Conservation (phyloP, 495 filamentous ascomycete genomes). For the Talaromyces adpressus region DNA sequence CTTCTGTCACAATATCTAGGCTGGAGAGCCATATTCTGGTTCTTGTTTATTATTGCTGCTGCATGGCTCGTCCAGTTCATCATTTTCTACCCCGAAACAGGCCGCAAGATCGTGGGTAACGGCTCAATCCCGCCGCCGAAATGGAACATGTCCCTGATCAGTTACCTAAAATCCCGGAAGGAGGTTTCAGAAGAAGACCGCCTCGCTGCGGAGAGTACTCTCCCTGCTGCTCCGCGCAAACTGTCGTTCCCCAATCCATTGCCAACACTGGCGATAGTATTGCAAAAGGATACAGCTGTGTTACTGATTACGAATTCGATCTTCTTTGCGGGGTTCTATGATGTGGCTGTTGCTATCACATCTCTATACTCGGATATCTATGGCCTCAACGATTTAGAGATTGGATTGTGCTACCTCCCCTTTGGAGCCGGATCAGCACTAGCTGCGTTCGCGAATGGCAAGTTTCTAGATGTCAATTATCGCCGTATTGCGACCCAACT, state of each 20-base stretch:
- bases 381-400: slow-evolving; percentile 25
- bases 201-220: slow-evolving; percentile 7
- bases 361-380: slow-evolving; percentile 23
- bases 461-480: slow-evolving; percentile 50
- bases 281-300: slow-evolving; percentile 47
- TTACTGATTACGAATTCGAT: slow-evolving; percentile 39
- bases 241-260: slow-evolving; percentile 26
- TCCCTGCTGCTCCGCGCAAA: slow-evolving; percentile 27
- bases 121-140: slow-evolving; percentile 30
- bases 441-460: slow-evolving; percentile 81
- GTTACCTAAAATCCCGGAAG: slow-evolving; percentile 23
- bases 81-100: slow-evolving; percentile 60
- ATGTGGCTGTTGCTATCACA: slow-evolving; percentile 28
- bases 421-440: slow-evolving; percentile 58
- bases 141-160: slow-evolving; percentile 28
- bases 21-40: slow-evolving; percentile 41
- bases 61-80: slow-evolving; percentile 33
- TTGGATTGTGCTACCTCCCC: slow-evolving; percentile 31
- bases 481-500: slow-evolving; percentile 22
- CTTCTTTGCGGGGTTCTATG: slow-evolving; percentile 31
- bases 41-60: slow-evolving; percentile 29
- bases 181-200: slow-evolving; percentile 14
- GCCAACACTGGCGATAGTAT: slow-evolving; percentile 37
- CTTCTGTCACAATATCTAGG: slow-evolving; percentile 26
- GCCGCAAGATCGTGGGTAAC: slow-evolving; percentile 64